phyloP scores from a whole-genome alignment of 805 yeast species.

The Candida orba region DNA sequence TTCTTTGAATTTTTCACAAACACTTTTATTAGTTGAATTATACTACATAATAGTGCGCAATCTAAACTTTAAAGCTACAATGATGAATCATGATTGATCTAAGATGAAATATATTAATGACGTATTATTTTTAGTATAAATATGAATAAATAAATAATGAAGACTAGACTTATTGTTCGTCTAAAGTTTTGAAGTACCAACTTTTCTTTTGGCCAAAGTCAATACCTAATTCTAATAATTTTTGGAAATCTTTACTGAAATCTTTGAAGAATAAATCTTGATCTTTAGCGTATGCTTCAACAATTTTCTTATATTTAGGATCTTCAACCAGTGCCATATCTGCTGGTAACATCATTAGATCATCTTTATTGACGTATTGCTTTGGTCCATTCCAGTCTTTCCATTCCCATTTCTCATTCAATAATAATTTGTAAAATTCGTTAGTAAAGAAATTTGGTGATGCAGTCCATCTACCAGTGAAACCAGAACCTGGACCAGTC shows the following conservation, averaged over 20 bases:
- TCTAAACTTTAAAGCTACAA: too few species aligned
- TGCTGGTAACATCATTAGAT: slow-evolving; percentile 82
- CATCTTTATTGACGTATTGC: slow-evolving; percentile 53
- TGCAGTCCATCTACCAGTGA: slow-evolving; percentile 88
- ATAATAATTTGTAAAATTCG: slow-evolving; percentile 57
- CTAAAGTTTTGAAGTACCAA: slow-evolving; percentile 57
- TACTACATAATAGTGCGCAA: too few species aligned
- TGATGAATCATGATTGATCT: too few species aligned
- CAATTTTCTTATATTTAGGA: slow-evolving; percentile 51
- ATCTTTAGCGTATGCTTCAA: slow-evolving; percentile 60
- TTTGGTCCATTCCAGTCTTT: slow-evolving; percentile 55
- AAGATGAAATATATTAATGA: too few species aligned
- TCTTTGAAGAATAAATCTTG: slow-evolving; percentile 53
- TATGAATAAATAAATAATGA: background rate
- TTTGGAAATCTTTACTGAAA: slow-evolving; percentile 61
- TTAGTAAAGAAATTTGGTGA: slow-evolving; percentile 69
- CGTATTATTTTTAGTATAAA: too few species aligned
- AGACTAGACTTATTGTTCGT: slow-evolving; percentile 40
- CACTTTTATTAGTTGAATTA: too few species aligned
- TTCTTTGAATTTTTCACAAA: too few species aligned
- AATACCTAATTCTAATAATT: slow-evolving; percentile 71
- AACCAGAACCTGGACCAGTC: slow-evolving; percentile 51
- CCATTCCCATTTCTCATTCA: slow-evolving; percentile 47
- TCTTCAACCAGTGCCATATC: slow-evolving; percentile 67
- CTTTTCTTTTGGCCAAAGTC: slow-evolving; percentile 40